Conservation (phyloP, 306 rosid species). For the Fagus sylvatica region DNA sequence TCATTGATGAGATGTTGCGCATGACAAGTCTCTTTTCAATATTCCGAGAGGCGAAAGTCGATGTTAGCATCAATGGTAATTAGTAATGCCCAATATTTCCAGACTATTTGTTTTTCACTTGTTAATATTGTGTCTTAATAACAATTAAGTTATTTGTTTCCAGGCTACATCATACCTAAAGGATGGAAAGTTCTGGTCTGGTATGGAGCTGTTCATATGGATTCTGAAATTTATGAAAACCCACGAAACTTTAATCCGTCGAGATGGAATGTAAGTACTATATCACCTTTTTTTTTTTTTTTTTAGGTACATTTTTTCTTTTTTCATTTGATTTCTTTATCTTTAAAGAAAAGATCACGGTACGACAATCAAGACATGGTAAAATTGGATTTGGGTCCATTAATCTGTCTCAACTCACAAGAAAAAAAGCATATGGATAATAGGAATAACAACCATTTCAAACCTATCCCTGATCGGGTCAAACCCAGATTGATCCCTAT, state of each 20-base stretch:
- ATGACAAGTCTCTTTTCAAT: constrained; percentile 15
- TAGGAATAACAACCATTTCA: no score
- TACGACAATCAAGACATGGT: no score
- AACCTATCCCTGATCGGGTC: neutral
- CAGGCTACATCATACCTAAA: constrained; percentile 35
- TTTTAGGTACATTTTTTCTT: no score
- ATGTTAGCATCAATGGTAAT: constrained; percentile 30
- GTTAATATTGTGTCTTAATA: neutral
- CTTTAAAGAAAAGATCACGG: no score
- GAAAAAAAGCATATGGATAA: no score
- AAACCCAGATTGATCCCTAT: no score
- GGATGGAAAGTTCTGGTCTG: constrained; percentile 40
- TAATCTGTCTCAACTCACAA: no score
- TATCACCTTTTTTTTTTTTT: neutral
- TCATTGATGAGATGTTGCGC: constrained; percentile 32
- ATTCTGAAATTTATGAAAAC: constrained; percentile 23
- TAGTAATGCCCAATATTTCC: neutral
- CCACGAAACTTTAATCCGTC: constrained; percentile 35
- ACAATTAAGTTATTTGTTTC: neutral
- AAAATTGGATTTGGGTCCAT: no score
- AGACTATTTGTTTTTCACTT: no score
- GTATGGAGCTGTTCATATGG: constrained; percentile 40
- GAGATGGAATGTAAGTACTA: constrained; percentile 36
- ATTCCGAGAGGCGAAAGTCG: constrained; percentile 34
- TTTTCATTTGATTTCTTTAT: neutral